Evolutionary conservation across 139 green algal genomes (phyloP), one percentile per base, ranked within the genome.

Genomic region (Marvania coccoides): DNA sequence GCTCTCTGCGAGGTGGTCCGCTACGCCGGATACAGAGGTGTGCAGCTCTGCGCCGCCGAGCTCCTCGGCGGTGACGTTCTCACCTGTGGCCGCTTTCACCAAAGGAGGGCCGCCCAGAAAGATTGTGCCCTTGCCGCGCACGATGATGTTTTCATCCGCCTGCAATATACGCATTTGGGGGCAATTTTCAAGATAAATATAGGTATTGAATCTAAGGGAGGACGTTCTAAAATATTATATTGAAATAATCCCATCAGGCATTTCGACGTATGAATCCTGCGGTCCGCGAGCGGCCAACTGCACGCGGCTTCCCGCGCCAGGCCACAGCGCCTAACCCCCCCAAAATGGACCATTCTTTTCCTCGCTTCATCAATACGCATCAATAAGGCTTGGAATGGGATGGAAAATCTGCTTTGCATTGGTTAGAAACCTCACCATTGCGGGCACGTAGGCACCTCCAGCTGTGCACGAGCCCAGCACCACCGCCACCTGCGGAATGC

Each of bases 391-490:
- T n/a, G n/a, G n/a, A n/a, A n/a, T n/a, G n/a, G n/a, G n/a, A n/a
- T n/a, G n/a, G n/a, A n/a, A n/a, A n/a, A n/a, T n/a, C n/a, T n/a
- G n/a, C n/a, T n/a, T n/a, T n/a, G n/a, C n/a, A n/a, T n/a, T n/a
- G n/a, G n/a, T n/a, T n/a, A n/a, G n/a, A n/a, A n/a, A n/a, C n/a
- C n/a, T n/a, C n/a, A n/a, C n/a, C 77, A 83, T 82, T 3, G 73
- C 73, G 1, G 77, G 77, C n/a, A 91, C 85, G 64, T 90, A 94
- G 5, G 91, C 91, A 7, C 91, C 91, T 10, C 91, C 91, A 2
- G 91, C 91, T 2, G 91, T 97, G 79, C 91, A 97, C 15, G 81
- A 91, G 8, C 91, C 91, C 67, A 96, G 76, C 53, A 97, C 91
- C 13, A 96, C 77, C 1, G 91, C 91, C 5, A 97, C 63, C 78